These are phyloP conservation scores for Phytopythium delawarense DNA, from an alignment of 352 stramenopile genomes.

Conservation along the genomic window DNA sequence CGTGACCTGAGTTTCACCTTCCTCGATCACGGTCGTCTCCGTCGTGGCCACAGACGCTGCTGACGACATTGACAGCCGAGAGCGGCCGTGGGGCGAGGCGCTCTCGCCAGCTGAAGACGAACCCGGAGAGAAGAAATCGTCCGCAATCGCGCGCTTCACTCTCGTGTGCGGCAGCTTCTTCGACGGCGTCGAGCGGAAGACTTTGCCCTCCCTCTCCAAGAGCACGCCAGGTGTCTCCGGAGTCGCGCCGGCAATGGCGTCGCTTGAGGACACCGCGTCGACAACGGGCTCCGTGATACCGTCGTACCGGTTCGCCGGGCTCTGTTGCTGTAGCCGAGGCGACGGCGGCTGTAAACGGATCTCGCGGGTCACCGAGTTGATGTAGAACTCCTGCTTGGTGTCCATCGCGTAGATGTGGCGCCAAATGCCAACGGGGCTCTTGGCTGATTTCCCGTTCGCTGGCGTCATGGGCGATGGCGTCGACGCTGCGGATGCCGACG, in stretches of 20 bases:
- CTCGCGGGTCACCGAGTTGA: slow-evolving; percentile 70
- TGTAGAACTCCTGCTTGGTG: slow-evolving; percentile 67
- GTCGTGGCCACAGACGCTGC: background rate
- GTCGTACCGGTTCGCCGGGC: slow-evolving; percentile 49
- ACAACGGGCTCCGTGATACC: slow-evolving; percentile 21
- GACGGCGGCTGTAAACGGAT: slow-evolving; percentile 60
- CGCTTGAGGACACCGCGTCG: slow-evolving; percentile 10
- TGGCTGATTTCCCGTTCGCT: background rate
- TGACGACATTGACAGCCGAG: background rate
- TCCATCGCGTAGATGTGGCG: slow-evolving; percentile 64
- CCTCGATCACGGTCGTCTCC: background rate
- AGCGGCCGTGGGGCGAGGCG: background rate
- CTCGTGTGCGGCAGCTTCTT: slow-evolving; percentile 18
- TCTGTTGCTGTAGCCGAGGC: slow-evolving; percentile 46
- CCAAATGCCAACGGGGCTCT: slow-evolving; percentile 40
- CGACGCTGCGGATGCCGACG: slow-evolving; percentile 13
- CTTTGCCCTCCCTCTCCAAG: slow-evolving; percentile 6
- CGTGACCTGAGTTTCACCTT: background rate
- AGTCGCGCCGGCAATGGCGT: slow-evolving; percentile 8
- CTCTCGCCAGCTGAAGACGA: slow-evolving; percentile 16
- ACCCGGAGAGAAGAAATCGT: slow-evolving; percentile 38
- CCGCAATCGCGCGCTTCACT: slow-evolving; percentile 31
- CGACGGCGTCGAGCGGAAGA: slow-evolving; percentile 11
- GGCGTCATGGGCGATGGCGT: slow-evolving; percentile 6
- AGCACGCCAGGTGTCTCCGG: background rate